Base-by-base conservation (phyloP, 768 basidiomycete species). In the Lentinus tigrinus region DNA sequence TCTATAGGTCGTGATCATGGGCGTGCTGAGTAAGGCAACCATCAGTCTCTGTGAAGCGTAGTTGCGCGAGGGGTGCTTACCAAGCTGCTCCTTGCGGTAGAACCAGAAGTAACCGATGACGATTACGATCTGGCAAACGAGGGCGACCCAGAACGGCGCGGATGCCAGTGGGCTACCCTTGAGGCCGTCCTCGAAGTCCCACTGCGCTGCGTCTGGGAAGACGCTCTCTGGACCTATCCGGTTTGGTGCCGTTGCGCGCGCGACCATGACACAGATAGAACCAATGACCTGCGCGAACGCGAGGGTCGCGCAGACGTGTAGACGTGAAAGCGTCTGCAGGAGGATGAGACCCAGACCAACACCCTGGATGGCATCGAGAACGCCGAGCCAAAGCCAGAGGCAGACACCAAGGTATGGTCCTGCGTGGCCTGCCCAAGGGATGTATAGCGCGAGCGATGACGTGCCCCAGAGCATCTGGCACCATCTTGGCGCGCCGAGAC, bases 401-500 rank as follows among this genome's bases (percentile, higher is more conserved):
- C 88, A 89, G 27, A 93, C 82, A 42, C 93, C 93, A 54, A 96
- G 84, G 70, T 95, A 97, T 23, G 94, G 92, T 17, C 95, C 95
- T 3, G 80, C 85, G 11, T 69, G 69, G 11, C 95, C 93, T 2
- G 90, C 95, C 95, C 95, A 97, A 4, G 95, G 93, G 57, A 97
- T 88, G 70, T 96, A 97, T 16, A 95, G 75, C 4, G 92, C 95
- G 43, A 97, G 81, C 31, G 93, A 94, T 4, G 94, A 96, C 9
- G 93, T 95, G 66, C 95, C 94, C 95, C 95, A 97, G 47, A 95
- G 75, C 85, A 95, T 96, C 78, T 96, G 95, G 78, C 95, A 96
- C 95, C 95, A 97, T 67, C 92, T 75, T 11, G 95, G 95, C 27
- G 93, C 92, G 43, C 95, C 95, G 53, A 97, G 82, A 67, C 95